A percentile compares a stretch with the other conserved stretches of the same genome.
These are phyloP conservation scores for Termitomyces sp. DNA, from an alignment of 768 basidiomycete genomes.

Conservation along the genomic window DNA sequence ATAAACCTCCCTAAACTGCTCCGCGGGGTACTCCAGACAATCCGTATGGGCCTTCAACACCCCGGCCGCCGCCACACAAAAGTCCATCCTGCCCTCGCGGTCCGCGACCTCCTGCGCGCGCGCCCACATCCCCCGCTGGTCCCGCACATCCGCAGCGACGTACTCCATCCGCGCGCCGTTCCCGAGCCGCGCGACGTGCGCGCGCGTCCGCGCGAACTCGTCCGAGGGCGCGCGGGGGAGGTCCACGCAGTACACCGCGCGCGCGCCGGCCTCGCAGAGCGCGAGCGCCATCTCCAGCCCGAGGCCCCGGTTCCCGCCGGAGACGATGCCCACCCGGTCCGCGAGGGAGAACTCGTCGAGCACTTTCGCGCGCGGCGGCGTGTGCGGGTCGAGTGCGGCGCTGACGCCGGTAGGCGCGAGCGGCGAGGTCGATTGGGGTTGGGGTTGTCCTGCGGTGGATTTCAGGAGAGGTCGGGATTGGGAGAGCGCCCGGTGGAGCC, in stretches of 20 bases:
- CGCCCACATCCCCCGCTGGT: conserved; percentile 57
- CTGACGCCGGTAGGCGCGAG: conserved; percentile 56
- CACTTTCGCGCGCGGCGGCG: conserved; percentile 37
- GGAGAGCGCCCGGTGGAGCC: not conserved
- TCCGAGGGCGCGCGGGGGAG: conserved; percentile 48
- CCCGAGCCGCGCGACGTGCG: conserved; percentile 43
- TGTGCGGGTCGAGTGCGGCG: conserved; percentile 23
- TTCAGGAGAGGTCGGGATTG: not conserved
- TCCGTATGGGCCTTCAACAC: conserved; percentile 54
- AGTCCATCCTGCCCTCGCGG: conserved; percentile 65
- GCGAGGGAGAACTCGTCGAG: conserved; percentile 54
- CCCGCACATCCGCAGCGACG: conserved; percentile 54
- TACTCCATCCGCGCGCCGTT: conserved; percentile 49
- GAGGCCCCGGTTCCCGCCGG: conserved; percentile 62
- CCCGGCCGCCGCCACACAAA: conserved; percentile 76
- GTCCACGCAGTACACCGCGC: conserved; percentile 66
- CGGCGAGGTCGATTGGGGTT: conserved; percentile 46
- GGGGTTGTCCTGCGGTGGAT: conserved; percentile 17
- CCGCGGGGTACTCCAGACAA: conserved; percentile 60
- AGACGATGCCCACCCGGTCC: conserved; percentile 55
- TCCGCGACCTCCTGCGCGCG: conserved; percentile 54
- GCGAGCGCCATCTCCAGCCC: conserved; percentile 83
- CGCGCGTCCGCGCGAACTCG: conserved; percentile 49
- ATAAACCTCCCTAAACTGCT: conserved; percentile 58
- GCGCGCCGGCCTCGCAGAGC: conserved; percentile 66